Evolutionary conservation across 805 yeast genomes (phyloP).

Genomic region (Jamesozyma lodderae): DNA sequence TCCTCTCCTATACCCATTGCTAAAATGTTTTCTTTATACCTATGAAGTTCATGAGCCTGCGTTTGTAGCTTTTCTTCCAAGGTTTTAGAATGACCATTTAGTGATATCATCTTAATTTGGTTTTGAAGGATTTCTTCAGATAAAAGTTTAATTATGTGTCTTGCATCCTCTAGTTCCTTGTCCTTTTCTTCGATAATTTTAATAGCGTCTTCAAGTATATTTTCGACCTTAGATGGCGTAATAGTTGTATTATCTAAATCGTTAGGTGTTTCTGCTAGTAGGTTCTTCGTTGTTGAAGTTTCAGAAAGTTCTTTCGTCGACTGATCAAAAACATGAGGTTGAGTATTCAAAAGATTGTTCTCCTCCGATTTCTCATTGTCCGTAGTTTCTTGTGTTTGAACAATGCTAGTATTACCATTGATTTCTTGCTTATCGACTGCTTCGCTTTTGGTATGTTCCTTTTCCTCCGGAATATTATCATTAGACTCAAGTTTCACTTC

Average conservation of each 20-base stretch:
- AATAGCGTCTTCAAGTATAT: conserved; percentile 5
- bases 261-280: too few relatives aligned
- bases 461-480: too few relatives aligned
- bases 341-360: too few relatives aligned
- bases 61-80: background rate
- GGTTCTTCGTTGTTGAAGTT: too few relatives aligned
- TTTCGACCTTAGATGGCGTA: too few relatives aligned
- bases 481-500: too few relatives aligned
- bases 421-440: background rate
- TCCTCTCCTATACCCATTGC: background rate
- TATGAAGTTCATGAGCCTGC: background rate
- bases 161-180: conserved; percentile 9
- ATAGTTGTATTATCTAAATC: too few relatives aligned
- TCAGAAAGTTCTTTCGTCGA: too few relatives aligned
- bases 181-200: conserved; percentile 9
- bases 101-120: conserved; percentile 16
- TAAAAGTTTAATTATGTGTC: conserved; percentile 8
- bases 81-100: conserved; percentile 6
- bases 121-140: conserved; percentile 14
- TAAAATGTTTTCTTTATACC: background rate
- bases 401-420: too few relatives aligned
- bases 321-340: too few relatives aligned
- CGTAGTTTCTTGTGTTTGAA: too few relatives aligned
- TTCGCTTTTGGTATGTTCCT: background rate
- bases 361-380: too few relatives aligned